phyloP scores from a whole-genome alignment of 495 filamentous ascomycete species.

The Aspergillus mulundensis region DNA sequence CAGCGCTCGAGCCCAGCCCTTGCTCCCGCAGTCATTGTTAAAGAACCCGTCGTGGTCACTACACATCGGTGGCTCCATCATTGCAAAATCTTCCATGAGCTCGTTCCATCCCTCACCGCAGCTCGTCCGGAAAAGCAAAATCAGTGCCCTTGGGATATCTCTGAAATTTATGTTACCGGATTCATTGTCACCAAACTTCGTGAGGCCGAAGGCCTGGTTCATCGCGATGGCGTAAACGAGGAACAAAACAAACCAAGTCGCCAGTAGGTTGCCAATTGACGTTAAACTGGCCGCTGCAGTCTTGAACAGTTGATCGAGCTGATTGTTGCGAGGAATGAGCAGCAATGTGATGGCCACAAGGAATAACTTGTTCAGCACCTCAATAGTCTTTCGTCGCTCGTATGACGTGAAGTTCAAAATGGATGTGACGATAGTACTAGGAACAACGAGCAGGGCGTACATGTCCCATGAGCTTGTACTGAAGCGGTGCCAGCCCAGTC shows the following conservation, averaged over 20 bases:
- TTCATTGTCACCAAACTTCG: conserved; percentile 72
- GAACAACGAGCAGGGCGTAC: conserved; percentile 79
- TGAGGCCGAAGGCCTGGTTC: conserved; percentile 95
- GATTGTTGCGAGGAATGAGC: conserved; percentile 94
- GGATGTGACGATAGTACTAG: conserved; percentile 75
- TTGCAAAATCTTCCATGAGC: conserved; percentile 94
- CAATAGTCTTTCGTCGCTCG: conserved; percentile 54
- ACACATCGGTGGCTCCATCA: conserved; percentile 71
- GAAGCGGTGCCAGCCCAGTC: conserved; percentile 90
- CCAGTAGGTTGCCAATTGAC: conserved; percentile 85
- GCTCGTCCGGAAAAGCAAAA: conserved; percentile 88
- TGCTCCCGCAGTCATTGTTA: conserved; percentile 88
- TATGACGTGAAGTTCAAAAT: conserved; percentile 58
- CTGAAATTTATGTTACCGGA: conserved; percentile 86
- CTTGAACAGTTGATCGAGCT: conserved; percentile 98
- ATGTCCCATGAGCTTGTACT: conserved; percentile 93
- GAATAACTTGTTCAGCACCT: conserved; percentile 86
- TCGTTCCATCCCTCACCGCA: conserved; percentile 94
- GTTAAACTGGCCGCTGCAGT: conserved; percentile 94
- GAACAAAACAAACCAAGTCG: conserved; percentile 96
- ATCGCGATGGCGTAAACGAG: conserved; percentile 93
- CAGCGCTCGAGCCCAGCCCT: conserved; percentile 75
- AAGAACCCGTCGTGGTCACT: conserved; percentile 60
- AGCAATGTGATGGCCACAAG: conserved; percentile 86
- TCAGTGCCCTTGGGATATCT: conserved; percentile 86